Evolutionary conservation across 345 rosid species (phyloP), one percentile per base, ranked within the genome.

Genomic region (Combretum micranthum): DNA sequence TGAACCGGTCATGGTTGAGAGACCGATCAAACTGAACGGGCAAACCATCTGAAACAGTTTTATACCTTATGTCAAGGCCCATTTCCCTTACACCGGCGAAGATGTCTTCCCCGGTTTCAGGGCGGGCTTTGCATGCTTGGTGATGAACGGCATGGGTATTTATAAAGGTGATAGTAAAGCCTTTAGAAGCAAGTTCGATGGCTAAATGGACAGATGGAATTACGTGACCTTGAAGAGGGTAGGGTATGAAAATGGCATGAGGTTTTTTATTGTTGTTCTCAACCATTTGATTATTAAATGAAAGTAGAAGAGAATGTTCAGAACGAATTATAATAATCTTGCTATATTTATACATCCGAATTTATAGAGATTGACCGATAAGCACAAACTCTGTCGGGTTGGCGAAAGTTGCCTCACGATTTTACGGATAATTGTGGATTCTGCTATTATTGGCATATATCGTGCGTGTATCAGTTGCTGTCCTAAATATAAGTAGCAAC

Each of bases 71-170:
- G 65, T 84, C 91, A 0, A 70, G 77, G 4, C 73, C 67, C 0
- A 69, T 64, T 44, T 18, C 48, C 0, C 75, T 62, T 52, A 72
- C 69, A 0, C 39, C 59, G 47, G 82, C 22, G 64, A 83, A 83
- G 48, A 80, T 64, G 52, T 83, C 83, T 0, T 56, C 42, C 16
- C 42, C n/a, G 23, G 26, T 18, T 42, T 46, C 17, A 42, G 50
- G 65, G 8, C 55, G 63, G 26, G 59, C 63, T 25, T 69, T 61
- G 65, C 68, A 45, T 59, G 60, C 77, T n/a, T 77, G 75, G 58
- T 74, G 79, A 78, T 84, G 91, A 74, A 73, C 43, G 62, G 63
- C 65, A 8, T 75, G 75, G n/a, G 87, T 82, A 80, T 81, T 82
- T 65, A 84, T 70, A 71, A 79, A 84, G 72, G 87, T 84, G 70